Percentiles rank a stretch among this genome's conserved stretches.
phyloP scores from a whole-genome alignment of 768 basidiomycete species.

The Leccinum incarnatum region DNA sequence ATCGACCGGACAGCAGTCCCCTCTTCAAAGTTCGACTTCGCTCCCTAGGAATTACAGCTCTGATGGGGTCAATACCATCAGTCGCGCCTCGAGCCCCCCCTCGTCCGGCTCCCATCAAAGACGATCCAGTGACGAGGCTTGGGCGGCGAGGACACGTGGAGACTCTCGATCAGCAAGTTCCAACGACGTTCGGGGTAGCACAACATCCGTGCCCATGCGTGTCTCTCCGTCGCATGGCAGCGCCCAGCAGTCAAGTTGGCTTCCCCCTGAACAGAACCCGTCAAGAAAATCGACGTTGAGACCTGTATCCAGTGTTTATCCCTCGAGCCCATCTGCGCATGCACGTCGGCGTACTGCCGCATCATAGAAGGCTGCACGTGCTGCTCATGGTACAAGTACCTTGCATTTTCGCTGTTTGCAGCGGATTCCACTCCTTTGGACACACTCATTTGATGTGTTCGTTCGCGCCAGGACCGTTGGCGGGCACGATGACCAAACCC shows the following conservation, averaged over 20 bases:
- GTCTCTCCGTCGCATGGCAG: constrained; percentile 8
- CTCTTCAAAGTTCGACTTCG: constrained; percentile 20
- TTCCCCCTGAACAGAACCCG: constrained; percentile 18
- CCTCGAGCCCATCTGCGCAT: constrained; percentile 8
- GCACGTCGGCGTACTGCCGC: constrained; percentile 19
- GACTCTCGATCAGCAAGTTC: constrained; percentile 18
- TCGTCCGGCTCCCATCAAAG: constrained; percentile 27
- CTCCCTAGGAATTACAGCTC: constrained; percentile 26
- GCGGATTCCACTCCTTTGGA: constrained; percentile 18
- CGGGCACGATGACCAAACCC: no score
- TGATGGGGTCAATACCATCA: constrained; percentile 18
- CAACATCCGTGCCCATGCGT: constrained; percentile 9
- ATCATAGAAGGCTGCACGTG: constrained; percentile 17
- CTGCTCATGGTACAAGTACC: not conserved
- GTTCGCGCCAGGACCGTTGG: no score
- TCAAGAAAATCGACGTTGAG: constrained; percentile 14
- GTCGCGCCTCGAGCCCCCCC: constrained; percentile 19
- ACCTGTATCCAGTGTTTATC: constrained; percentile 18
- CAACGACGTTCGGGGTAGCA: constrained; percentile 14
- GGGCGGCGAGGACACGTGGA: constrained; percentile 7
- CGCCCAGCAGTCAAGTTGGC: constrained; percentile 25
- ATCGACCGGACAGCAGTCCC: constrained; percentile 32
- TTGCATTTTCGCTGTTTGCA: constrained; percentile 12
- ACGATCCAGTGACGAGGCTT: constrained; percentile 32
- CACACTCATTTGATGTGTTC: constrained; percentile 24